Evolutionary conservation across 2,329 filamentous ascomycete species (phyloP), one percentile per base, ranked within the genome.

Genomic region (Paraphaeosphaeria sporulosa): DNA sequence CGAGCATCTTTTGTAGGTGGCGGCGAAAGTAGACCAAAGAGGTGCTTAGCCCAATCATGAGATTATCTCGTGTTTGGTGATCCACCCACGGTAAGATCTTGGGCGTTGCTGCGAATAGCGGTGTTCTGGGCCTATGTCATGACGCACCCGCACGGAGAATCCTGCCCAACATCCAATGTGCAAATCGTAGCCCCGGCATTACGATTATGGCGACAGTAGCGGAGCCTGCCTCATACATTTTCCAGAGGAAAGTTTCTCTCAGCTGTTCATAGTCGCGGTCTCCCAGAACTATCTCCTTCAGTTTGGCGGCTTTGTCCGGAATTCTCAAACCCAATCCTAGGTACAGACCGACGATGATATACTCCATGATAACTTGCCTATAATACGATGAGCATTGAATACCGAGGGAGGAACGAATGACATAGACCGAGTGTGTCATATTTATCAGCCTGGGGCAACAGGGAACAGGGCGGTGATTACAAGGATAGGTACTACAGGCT

Each of bases 351-450:
- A 71, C 72, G 42, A 76, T 72, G 25, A 76, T 61, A 48, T 71
- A 75, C 58, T 76, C 74, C 74, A 75, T 76, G 15, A 75, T 68
- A 1, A 76, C 71, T 66, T 76, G 74, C 71, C 71, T 74, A 10
- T 27, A 2, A 40, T 12, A 7, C 2, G 25, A 44, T 43, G n/a
- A 48, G 46, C 25, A 43, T 42, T 30, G 8, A 15, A 19, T 30
- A 51, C 34, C 21, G 8, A 34, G 36, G 32, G 25, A 27, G 30
- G 30, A 6, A 42, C 19, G 17, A 34, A 23, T 25, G 36, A 17
- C 10, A 32, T 25, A 19, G 40, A 6, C 40, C 5, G 46, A 47
- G 34, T 15, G 25, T 46, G 53, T 38, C 9, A 9, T 32, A 8
- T 32, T 32, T 19, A 32, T 46, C 17, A 25, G 12, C 9, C 12